phyloP scores from a whole-genome alignment of 257 asterid genomes.

The Solanum paucissectum region DNA sequence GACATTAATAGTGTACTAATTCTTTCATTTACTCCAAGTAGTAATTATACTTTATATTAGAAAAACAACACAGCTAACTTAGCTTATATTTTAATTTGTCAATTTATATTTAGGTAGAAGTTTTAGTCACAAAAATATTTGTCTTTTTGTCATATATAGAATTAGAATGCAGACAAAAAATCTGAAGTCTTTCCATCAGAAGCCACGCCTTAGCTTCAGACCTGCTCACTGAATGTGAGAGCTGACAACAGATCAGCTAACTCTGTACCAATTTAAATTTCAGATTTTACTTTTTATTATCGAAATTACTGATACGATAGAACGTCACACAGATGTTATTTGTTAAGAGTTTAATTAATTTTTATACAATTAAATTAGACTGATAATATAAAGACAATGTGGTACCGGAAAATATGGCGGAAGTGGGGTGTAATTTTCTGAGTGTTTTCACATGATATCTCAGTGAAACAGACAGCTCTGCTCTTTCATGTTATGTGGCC shows the following conservation, averaged over 20 bases:
- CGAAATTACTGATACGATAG: too few relatives aligned
- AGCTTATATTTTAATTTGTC: neutral
- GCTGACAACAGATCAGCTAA: neutral
- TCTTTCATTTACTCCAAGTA: neutral
- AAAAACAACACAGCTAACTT: neutral
- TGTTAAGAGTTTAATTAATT: too few relatives aligned
- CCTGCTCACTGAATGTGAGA: neutral
- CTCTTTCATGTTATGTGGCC: constrained; percentile 36
- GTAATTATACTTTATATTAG: neutral
- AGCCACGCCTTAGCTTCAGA: neutral
- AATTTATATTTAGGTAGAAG: neutral
- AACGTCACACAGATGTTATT: too few relatives aligned
- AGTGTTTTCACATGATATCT: constrained; percentile 25
- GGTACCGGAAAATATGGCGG: neutral
- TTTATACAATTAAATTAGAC: neutral
- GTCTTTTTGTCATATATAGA: neutral
- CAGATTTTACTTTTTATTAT: too few relatives aligned
- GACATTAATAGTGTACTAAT: neutral
- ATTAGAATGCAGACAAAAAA: neutral
- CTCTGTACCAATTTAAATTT: neutral
- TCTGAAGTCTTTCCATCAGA: neutral
- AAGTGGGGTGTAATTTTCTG: neutral
- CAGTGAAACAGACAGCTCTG: constrained; percentile 31
- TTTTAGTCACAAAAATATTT: neutral
- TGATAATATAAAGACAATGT: neutral